Conservation (phyloP, 2,329 filamentous ascomycete species). For the Aspergillus ochraceoroseus region DNA sequence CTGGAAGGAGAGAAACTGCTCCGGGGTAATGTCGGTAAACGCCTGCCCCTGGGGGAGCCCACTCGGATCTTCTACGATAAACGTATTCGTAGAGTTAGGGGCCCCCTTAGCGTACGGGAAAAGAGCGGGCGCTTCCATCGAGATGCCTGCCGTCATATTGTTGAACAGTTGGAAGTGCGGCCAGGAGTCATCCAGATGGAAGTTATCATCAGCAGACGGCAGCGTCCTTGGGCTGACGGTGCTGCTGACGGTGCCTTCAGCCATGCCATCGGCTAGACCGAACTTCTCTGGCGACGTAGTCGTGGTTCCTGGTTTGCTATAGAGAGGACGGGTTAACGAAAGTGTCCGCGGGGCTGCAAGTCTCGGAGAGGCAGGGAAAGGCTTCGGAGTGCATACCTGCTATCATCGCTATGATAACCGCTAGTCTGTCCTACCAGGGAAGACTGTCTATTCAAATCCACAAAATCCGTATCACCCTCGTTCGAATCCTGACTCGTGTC, state of each 20-base stretch:
- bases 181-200: constrained; percentile 37
- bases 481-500: constrained; percentile 40
- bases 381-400: constrained; percentile 25
- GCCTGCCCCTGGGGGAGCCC: constrained; percentile 29
- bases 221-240: constrained; percentile 38
- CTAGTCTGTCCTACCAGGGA: constrained; percentile 25
- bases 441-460: constrained; percentile 29
- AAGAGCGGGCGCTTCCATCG: constrained; percentile 31
- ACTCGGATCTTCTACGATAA: constrained; percentile 37
- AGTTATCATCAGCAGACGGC: constrained; percentile 38
- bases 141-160: constrained; percentile 30
- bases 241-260: constrained; percentile 32
- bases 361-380: constrained; percentile 3
- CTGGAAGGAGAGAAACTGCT: constrained; percentile 31
- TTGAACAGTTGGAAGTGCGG: constrained; percentile 37
- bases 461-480: constrained; percentile 35
- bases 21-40: constrained; percentile 29
- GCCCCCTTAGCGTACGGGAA: constrained; percentile 34
- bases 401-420: constrained; percentile 25
- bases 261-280: constrained; percentile 27
- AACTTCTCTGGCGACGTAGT: constrained; percentile 33
- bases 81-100: constrained; percentile 25
- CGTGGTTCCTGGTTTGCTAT: constrained; percentile 32
- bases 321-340: too few species aligned
- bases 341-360: too few species aligned